A percentile compares a stretch with the other conserved stretches of the same genome.
These are phyloP conservation scores for Aspergillus diversus DNA, from an alignment of 495 filamentous ascomycete species.

Conservation along the genomic window DNA sequence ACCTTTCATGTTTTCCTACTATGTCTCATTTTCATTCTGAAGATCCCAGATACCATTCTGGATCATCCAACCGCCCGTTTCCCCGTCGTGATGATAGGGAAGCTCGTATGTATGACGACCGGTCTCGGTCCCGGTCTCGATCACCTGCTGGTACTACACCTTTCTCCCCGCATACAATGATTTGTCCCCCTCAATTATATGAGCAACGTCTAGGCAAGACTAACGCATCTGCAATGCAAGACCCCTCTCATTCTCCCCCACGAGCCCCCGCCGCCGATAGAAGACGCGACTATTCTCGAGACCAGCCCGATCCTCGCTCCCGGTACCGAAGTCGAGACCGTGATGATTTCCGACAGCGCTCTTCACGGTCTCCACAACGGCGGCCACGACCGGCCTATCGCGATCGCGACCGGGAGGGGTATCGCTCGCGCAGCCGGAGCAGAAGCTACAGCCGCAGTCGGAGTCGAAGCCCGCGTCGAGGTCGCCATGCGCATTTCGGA, in stretches of 20 bases:
- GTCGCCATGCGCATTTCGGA: slow-evolving; percentile 49
- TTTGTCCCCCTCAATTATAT: not conserved
- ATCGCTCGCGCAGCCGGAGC: slow-evolving; percentile 53
- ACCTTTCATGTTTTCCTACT: slow-evolving; percentile 15
- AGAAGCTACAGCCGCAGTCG: slow-evolving; percentile 49
- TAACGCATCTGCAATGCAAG: slow-evolving; percentile 39
- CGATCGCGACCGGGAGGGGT: slow-evolving; percentile 61
- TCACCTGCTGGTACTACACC: slow-evolving; percentile 48
- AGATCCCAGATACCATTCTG: slow-evolving; percentile 34
- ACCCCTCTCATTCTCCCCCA: slow-evolving; percentile 43
- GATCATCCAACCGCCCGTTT: slow-evolving; percentile 31
- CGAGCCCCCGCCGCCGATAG: slow-evolving; percentile 45
- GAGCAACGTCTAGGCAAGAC: slow-evolving; percentile 28
- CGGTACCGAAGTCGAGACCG: slow-evolving; percentile 43
- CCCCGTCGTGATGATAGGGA: slow-evolving; percentile 44
- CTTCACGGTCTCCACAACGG: slow-evolving; percentile 43
- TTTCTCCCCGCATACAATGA: slow-evolving; percentile 43
- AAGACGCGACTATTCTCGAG: slow-evolving; percentile 40
- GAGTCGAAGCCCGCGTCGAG: slow-evolving; percentile 46
- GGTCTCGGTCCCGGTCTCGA: slow-evolving; percentile 42
- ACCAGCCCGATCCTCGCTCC: slow-evolving; percentile 32
- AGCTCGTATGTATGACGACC: slow-evolving; percentile 56
- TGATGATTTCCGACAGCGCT: slow-evolving; percentile 44
- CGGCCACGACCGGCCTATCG: slow-evolving; percentile 48
- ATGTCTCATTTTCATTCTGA: slow-evolving; percentile 43